These are phyloP conservation scores for Aureobasidium sp. DNA, from an alignment of 2,329 filamentous ascomycete species.

Conservation along the genomic window DNA sequence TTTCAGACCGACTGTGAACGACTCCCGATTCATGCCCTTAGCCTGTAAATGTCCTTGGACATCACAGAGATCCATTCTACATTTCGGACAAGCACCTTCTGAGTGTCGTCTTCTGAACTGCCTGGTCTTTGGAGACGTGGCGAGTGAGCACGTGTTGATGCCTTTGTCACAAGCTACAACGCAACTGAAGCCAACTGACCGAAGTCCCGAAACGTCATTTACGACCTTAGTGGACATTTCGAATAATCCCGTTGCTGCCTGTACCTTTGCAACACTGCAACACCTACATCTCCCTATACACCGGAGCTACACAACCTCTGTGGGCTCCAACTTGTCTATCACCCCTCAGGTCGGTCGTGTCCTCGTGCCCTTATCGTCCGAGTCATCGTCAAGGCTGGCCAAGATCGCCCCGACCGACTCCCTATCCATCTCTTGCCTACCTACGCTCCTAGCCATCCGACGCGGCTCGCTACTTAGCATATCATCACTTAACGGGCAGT, in stretches of 20 bases:
- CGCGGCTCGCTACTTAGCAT: neutral
- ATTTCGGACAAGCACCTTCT: neutral
- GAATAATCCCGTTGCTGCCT: slow-evolving; percentile 3
- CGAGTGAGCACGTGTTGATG: neutral
- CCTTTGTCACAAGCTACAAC: neutral
- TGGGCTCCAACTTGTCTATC: neutral
- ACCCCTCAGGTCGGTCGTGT: neutral
- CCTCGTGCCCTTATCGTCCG: neutral
- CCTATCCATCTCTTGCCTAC: neutral
- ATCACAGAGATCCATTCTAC: neutral
- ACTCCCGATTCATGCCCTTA: neutral
- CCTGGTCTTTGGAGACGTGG: neutral
- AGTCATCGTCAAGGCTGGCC: neutral
- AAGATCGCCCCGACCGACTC: neutral
- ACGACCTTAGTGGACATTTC: slow-evolving; percentile 2
- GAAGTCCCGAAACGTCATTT: neutral
- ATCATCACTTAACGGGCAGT: neutral
- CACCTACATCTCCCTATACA: neutral
- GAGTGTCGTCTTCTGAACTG: neutral
- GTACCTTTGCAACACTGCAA: neutral
- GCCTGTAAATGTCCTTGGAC: neutral
- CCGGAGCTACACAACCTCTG: neutral
- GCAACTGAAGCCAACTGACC: neutral
- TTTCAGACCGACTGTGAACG: neutral
- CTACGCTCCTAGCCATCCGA: neutral